Base-by-base conservation (phyloP, 345 rosid species). In the Eutrema yunnanense region DNA sequence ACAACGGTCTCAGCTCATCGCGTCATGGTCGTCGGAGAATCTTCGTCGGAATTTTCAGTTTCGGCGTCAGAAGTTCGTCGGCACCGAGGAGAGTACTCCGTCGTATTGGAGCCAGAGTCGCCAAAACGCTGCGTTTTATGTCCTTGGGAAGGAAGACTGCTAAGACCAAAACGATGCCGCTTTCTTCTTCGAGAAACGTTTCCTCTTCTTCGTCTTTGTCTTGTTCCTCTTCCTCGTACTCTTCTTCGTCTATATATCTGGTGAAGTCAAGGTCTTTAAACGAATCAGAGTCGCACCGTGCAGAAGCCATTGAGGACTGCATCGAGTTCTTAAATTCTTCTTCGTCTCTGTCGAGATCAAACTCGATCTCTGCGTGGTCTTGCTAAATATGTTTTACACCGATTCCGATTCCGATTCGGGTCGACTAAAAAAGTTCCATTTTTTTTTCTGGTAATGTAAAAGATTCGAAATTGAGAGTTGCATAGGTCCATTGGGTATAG, bases 261-360 rank as follows among this genome's bases (percentile, higher is more conserved):
- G 61, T 65, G 14, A 90, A 96, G 84, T 88, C 96, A 27, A 76
- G 90, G 50, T 94, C 96, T 14, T 64, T 87, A 19, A 86, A 78
- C 13, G 95, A 85, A 13, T 80, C 88, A 6, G 96, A 90, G 52
- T 89, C 92, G 16, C 96, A 89, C 48, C 81, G 90, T 73, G 96
- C 90, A 41, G 94, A 93, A 79, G 97, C 97, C 32, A 82, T 93
- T 0, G 92, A 89, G 68, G 96, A 93, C 61, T 93, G 98, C 78
- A 93, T 93, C 55, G 84, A 86, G 87, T 93, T 90, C 90, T 80
- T 90, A 32, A 90, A 93, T 62, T 87, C 93, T 74, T 90, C 91
- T n/a, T 86, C 65, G 14, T 88, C 92, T 62, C 59, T 89, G 78
- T 86, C 81, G 9, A 82, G 96, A 76, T 86, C 94, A 67, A 93